Evolutionary conservation across 2,329 filamentous ascomycete species (phyloP), one percentile per base, ranked within the genome.

Genomic region (Aureobasidium sp.): DNA sequence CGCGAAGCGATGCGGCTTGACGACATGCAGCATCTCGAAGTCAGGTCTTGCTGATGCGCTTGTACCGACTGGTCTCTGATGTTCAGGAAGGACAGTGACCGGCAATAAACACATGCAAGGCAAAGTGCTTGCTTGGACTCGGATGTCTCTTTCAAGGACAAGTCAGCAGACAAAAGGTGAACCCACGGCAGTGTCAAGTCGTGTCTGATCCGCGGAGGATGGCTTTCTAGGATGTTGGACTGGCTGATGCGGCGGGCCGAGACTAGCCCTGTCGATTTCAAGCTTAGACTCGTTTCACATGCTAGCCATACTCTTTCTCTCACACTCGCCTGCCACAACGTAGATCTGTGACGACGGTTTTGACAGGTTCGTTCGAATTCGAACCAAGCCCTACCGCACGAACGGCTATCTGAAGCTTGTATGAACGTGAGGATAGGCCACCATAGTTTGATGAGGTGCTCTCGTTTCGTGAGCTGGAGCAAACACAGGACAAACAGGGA

Each of bases 401-500:
- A 21, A 38, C 34, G 24, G 34, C 22, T 39, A 22, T 49, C 14
- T n/a, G 45, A 49, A 27, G 45, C 42, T 35, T 19, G 12, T 17
- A 35, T 44, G 27, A 16, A 45, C 41, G 34, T 45, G 17, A 16
- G 41, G 41, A 45, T 45, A 34, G 41, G 29, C 29, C 19, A 21
- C 17, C 25, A 17, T 16, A 16, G 44, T 48, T 48, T 48, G 44
- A 48, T 48, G 30, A 48, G 44, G 14, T 14, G 16, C 30, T 48
- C 30, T 48, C 44, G 44, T 37, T 6, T 32, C 7, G 41, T 21
- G 19, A 22, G 17, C 30, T 48, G 44, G 25, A 37, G 44, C 44
- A 48, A 48, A 37, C n/a, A 21, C 30, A 48, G 27, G 17, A 30
- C 30, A 37, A 48, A 48, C 44, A 37, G 44, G 44, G 44, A 48